Evolutionary conservation across 129 eudicot species (phyloP).

Genomic region (Lonicera japonica): DNA sequence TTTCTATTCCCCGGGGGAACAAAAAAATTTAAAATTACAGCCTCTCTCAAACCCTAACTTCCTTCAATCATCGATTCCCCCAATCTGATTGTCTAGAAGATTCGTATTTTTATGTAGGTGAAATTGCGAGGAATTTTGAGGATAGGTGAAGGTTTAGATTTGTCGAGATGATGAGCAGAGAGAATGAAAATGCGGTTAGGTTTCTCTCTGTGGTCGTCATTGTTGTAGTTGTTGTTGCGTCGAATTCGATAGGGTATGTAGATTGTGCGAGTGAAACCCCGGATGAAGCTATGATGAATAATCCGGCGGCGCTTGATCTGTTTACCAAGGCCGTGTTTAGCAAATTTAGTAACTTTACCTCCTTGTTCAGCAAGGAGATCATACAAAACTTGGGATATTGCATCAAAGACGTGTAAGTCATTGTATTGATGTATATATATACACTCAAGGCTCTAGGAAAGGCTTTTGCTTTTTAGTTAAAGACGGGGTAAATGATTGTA

Average conservation of each 20-base stretch:
- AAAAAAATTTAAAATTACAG: not conserved
- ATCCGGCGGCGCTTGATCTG: constrained; percentile 26
- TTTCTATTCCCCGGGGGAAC: constrained; percentile 41
- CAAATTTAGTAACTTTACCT: constrained; percentile 35
- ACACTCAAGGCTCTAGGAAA: too few species aligned
- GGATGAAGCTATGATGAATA: constrained; percentile 5
- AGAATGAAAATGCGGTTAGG: not conserved
- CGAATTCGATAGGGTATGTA: constrained; percentile 3
- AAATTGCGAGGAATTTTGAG: constrained; percentile 6
- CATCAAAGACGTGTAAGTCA: constrained; percentile 48
- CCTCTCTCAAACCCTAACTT: constrained; percentile 9
- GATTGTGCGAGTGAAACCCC: constrained; percentile 16
- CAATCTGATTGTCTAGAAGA: not conserved
- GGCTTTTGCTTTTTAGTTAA: too few species aligned
- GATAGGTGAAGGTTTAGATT: not conserved
- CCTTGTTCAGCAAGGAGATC: constrained; percentile 26
- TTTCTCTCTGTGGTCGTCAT: constrained; percentile 1
- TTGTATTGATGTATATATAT: too few species aligned
- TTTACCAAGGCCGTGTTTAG: constrained; percentile 25
- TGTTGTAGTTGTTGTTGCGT: constrained; percentile 10
- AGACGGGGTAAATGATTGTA: too few species aligned
- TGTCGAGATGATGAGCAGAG: not conserved
- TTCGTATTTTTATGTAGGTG: not conserved
- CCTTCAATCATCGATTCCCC: not conserved
- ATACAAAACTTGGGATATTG: constrained; percentile 37